Evolutionary conservation across 1,284 basidiomycete genomes (phyloP), one percentile per base, ranked within the genome.

Genomic region (Ustilago loliicola): DNA sequence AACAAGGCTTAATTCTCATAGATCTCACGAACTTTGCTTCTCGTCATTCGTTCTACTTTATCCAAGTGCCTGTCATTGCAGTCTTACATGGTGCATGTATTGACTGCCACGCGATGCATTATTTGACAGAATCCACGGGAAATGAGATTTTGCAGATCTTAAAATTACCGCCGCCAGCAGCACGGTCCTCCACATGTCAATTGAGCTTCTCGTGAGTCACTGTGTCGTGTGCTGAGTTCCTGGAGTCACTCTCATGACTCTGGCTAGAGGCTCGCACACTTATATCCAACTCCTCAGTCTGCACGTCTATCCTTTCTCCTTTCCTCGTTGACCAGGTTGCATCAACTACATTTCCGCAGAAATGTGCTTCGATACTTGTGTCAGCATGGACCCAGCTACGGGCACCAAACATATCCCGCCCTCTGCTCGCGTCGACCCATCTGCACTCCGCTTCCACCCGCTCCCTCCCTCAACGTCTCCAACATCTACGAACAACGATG

Each of bases 351-450:
- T 36, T 9, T 36, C 34, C 4, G 13, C 9, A 47, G 17, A 19
- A 36, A 66, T 66, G 65, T 66, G 58, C 47, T 61, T 66, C 36
- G 58, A 51, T 13, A 50, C 34, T 11, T 61, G 58, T 36, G 53
- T 56, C 17, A 25, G 42, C 4, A 55, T 36, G 23, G 58, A 66
- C 53, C 17, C 53, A 13, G 21, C 30, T 23, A 66, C 65, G 27
- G 58, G 65, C 27, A 54, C 65, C 21, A 61, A 66, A 34, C 36
- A 61, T 45, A 60, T 66, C n/a, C 65, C 58, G 1, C 57, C 65
- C 11, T 61, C 58, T 4, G 53, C 65, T 7, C 58, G 58, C 2
- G 38, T 64, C 9, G 69, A 66, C 52, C 69, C 69, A 3, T 38
- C 50, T 50, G 61, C 58, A 38, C 62, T 71, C 1, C 59, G 58